Conservation (phyloP, 1,139 yeast genomes). For the Nakaseomyces sp. region DNA sequence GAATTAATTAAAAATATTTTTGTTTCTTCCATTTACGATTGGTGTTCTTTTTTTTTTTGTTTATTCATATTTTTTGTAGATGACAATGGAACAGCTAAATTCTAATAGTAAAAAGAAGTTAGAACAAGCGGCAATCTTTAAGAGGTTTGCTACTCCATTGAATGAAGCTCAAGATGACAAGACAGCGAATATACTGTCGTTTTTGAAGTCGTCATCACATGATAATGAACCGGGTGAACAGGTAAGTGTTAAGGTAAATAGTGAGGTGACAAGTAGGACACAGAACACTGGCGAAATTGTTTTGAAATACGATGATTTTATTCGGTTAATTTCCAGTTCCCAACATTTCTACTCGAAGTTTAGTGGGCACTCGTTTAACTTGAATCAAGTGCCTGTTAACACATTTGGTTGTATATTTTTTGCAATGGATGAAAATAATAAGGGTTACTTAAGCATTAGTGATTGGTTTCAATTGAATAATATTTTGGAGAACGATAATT, state of each 20-base stretch:
- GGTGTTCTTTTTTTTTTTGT: no score
- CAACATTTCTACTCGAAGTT: conserved; percentile 27
- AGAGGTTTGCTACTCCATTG: conserved; percentile 26
- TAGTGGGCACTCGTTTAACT: conserved; percentile 30
- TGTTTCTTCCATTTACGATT: neutral
- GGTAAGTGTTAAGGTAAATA: conserved; percentile 5
- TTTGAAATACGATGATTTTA: conserved; percentile 31
- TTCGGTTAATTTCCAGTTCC: conserved; percentile 31
- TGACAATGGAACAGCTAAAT: conserved; percentile 32
- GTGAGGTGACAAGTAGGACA: neutral
- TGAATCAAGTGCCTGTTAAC: conserved; percentile 30
- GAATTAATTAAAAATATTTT: no score
- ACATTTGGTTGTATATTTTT: conserved; percentile 48
- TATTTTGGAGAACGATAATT: conserved; percentile 47
- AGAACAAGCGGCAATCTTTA: conserved; percentile 35
- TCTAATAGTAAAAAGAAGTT: conserved; percentile 32
- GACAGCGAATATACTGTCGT: conserved; percentile 2
- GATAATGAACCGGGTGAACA: neutral
- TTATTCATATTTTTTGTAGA: neutral
- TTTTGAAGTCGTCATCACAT: conserved; percentile 1
- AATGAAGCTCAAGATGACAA: conserved; percentile 4
- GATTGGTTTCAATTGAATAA: conserved; percentile 56
- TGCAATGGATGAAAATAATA: conserved; percentile 52
- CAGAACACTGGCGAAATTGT: conserved; percentile 25
- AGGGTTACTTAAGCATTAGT: conserved; percentile 50